Conservation (phyloP, 75 land plant genomes). For the Ceratopteris richardii region DNA sequence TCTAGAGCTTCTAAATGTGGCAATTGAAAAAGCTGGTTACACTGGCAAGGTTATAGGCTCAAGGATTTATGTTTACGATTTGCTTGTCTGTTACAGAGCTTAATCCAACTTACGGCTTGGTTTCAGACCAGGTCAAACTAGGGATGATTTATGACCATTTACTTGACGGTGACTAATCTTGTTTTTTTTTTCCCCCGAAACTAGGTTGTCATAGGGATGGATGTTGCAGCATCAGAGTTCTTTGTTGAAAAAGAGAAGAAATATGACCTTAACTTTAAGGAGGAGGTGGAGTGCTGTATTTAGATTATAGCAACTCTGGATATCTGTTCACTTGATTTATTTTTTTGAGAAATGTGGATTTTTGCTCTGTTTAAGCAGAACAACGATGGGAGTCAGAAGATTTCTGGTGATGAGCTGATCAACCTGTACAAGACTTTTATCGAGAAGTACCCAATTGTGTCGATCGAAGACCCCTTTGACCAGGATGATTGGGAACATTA, state of each 20-base stretch:
- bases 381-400: slow-evolving; percentile 88
- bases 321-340: background rate
- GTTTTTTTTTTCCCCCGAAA: no score
- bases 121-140: no score
- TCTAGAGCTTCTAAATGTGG: slow-evolving; percentile 82
- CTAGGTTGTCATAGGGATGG: slow-evolving; percentile 99
- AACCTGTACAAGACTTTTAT: slow-evolving; percentile 86
- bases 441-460: slow-evolving; percentile 79
- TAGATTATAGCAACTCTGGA: background rate
- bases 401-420: slow-evolving; percentile 74
- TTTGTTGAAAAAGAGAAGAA: slow-evolving; percentile 59
- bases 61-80: background rate
- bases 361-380: slow-evolving; percentile 28
- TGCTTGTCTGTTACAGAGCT: no score
- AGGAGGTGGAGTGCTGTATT: no score
- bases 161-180: no score
- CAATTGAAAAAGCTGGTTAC: slow-evolving; percentile 96
- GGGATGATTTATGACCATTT: no score
- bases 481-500: slow-evolving; percentile 99
- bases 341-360: background rate
- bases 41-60: slow-evolving; percentile 61
- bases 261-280: slow-evolving; percentile 97
- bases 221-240: slow-evolving; percentile 98
- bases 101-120: background rate
- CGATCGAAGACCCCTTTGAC: slow-evolving; percentile 98